These are phyloP conservation scores for Azolla pinnata DNA, from an alignment of 75 land plant genomes.

Conservation along the genomic window DNA sequence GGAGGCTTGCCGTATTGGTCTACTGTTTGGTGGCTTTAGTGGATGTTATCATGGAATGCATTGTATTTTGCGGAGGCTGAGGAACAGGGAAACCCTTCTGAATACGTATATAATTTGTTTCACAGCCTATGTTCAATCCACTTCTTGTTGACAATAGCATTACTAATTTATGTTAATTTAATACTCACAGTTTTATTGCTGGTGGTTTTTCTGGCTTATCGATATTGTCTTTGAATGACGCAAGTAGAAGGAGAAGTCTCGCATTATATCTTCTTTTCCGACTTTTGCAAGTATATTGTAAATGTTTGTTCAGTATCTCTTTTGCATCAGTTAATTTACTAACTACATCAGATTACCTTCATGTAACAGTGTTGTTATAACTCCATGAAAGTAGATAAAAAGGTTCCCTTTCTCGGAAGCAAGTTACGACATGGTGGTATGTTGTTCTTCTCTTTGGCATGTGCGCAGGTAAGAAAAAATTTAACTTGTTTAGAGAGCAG, in stretches of 20 bases:
- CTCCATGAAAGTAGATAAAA: constrained; percentile 89
- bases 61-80: constrained; percentile 64
- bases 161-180: background rate
- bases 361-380: constrained; percentile 78
- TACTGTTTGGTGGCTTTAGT: constrained; percentile 94
- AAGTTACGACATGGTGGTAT: constrained; percentile 95
- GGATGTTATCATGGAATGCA: constrained; percentile 87
- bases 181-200: constrained; percentile 70
- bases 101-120: constrained; percentile 58
- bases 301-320: background rate
- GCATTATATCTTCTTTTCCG: constrained; percentile 81
- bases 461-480: constrained; percentile 88
- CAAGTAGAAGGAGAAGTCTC: constrained; percentile 75
- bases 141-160: background rate
- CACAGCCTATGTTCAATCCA: background rate
- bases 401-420: constrained; percentile 96
- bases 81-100: constrained; percentile 73
- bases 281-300: constrained; percentile 55
- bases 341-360: background rate
- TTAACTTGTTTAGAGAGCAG: too few relatives aligned
- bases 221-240: constrained; percentile 76
- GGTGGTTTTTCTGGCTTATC: constrained; percentile 88
- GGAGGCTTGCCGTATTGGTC: constrained; percentile 90
- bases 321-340: background rate
- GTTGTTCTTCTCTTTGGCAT: constrained; percentile 70